Evolutionary conservation across 2,329 filamentous ascomycete genomes (phyloP).

Genomic region (Teratosphaeria gauchensis): DNA sequence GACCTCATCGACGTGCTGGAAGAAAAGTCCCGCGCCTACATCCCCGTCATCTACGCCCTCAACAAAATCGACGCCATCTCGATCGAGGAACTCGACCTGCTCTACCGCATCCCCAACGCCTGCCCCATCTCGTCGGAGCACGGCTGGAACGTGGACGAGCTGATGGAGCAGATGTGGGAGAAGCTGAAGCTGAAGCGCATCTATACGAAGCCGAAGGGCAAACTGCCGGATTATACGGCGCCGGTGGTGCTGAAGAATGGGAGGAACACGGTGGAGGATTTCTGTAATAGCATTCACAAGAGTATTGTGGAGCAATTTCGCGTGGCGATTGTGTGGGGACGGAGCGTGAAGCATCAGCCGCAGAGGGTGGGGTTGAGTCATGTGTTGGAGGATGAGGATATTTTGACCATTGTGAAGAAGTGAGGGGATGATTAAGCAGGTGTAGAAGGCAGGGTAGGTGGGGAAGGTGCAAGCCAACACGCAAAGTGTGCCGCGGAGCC

Average conservation of each 20-base stretch:
- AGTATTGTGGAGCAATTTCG: slow-evolving; percentile 95
- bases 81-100: slow-evolving; percentile 90
- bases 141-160: slow-evolving; percentile 95
- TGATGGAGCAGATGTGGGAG: slow-evolving; percentile 98
- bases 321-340: slow-evolving; percentile 89
- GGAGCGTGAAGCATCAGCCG: slow-evolving; percentile 96
- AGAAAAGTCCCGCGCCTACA: slow-evolving; percentile 89
- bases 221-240: slow-evolving; percentile 79
- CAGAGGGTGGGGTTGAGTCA: slow-evolving; percentile 87
- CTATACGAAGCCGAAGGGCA: slow-evolving; percentile 97
- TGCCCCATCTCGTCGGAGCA: slow-evolving; percentile 91
- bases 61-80: slow-evolving; percentile 99
- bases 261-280: slow-evolving; percentile 88
- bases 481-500: too few species aligned
- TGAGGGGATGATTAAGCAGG: not conserved
- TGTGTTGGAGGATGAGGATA: slow-evolving; percentile 92
- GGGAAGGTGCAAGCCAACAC: too few species aligned
- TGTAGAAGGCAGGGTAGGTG: too few species aligned
- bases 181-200: slow-evolving; percentile 84
- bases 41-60: slow-evolving; percentile 96
- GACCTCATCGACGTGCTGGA: slow-evolving; percentile 94
- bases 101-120: slow-evolving; percentile 94
- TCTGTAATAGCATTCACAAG: slow-evolving; percentile 96
- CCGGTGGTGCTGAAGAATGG: slow-evolving; percentile 80
- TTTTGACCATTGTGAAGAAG: slow-evolving; percentile 43